Evolutionary conservation across 345 rosid species (phyloP).

Genomic region (Eucalyptus virginea): DNA sequence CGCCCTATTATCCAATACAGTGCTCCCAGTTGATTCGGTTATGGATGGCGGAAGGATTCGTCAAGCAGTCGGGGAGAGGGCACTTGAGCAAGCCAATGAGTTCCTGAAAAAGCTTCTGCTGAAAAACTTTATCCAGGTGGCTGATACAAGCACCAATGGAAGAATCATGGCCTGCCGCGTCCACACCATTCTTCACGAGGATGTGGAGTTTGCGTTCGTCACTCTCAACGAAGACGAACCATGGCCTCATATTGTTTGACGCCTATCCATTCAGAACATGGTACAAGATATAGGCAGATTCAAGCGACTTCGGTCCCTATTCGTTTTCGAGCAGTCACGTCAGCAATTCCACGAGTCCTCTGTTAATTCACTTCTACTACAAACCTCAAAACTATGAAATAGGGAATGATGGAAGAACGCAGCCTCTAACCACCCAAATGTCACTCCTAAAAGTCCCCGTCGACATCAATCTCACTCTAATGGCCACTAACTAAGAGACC

Average conservation of each 20-base stretch:
- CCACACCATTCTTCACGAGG: constrained; percentile 22
- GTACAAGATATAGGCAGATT: constrained; percentile 1
- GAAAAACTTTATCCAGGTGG: constrained; percentile 22
- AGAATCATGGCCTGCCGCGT: constrained; percentile 14
- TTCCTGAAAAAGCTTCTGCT: constrained; percentile 25
- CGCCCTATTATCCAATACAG: constrained; percentile 10
- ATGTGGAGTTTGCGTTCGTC: constrained; percentile 12
- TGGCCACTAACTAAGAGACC: no score
- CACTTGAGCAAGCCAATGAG: constrained; percentile 24
- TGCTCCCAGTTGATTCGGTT: constrained; percentile 9
- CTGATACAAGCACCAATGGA: constrained; percentile 6
- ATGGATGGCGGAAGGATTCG: constrained; percentile 35
- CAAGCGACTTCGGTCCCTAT: constrained; percentile 19
- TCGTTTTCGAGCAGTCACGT: constrained; percentile 5
- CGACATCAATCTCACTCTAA: no score
- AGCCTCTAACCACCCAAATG: no score
- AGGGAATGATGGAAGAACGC: no score
- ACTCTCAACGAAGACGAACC: neutral
- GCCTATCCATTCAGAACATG: constrained; percentile 15
- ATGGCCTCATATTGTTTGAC: constrained; percentile 21
- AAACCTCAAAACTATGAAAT: neutral
- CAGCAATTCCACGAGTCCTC: neutral
- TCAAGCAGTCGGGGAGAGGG: constrained; percentile 14
- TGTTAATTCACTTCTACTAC: neutral
- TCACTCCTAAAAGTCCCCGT: no score